Conservation (phyloP, 1,284 basidiomycete species). For the Heliocybe sulcata region DNA sequence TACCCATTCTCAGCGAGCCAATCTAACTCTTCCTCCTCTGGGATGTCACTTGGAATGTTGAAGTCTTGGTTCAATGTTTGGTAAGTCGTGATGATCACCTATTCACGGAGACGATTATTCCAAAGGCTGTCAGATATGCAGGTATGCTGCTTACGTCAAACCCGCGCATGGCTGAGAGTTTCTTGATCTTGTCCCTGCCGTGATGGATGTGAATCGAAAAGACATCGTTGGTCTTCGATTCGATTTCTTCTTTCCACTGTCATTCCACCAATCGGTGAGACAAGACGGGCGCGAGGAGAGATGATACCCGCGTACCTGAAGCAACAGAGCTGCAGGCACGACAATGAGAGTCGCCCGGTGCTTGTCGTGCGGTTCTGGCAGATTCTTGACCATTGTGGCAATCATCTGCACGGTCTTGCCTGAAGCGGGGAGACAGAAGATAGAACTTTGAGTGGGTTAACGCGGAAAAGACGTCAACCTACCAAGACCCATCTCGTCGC, state of each 20-base stretch:
- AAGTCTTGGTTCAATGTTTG: slow-evolving; percentile 57
- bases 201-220: slow-evolving; percentile 61
- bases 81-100: slow-evolving; percentile 65
- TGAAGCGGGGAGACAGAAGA: slow-evolving; percentile 10
- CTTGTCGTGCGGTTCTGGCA: slow-evolving; percentile 36
- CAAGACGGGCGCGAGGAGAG: background rate
- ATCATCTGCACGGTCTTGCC: slow-evolving; percentile 72
- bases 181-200: slow-evolving; percentile 57
- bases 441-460: too few relatives aligned
- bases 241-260: slow-evolving; percentile 67
- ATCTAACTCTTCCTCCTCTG: slow-evolving; percentile 34
- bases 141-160: slow-evolving; percentile 39
- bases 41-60: slow-evolving; percentile 34
- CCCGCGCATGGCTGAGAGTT: slow-evolving; percentile 31
- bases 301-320: slow-evolving; percentile 33
- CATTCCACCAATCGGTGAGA: background rate
- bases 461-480: slow-evolving; percentile 7
- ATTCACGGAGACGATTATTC: too few relatives aligned
- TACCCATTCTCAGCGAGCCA: slow-evolving; percentile 46
- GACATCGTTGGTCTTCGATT: slow-evolving; percentile 55
- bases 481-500: slow-evolving; percentile 90
- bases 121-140: too few relatives aligned
- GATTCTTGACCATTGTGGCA: slow-evolving; percentile 59
- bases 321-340: slow-evolving; percentile 61
- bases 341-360: slow-evolving; percentile 53